Evolutionary conservation across 179 eudicot species (phyloP), one percentile per base, ranked within the genome.

Genomic region (Gypsophila paniculata): DNA sequence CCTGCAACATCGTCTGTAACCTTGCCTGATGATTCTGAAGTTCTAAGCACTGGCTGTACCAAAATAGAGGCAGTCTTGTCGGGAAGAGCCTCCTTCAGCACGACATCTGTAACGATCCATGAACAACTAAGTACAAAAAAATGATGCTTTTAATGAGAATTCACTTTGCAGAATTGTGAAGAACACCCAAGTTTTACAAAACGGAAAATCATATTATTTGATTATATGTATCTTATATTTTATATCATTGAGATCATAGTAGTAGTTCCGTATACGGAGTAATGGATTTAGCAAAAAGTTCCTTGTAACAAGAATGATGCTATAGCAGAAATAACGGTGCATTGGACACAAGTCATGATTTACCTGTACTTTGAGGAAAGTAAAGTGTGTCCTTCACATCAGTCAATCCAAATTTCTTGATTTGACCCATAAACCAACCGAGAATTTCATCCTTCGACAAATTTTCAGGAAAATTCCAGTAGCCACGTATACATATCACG

Each of bases 401-500:
- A 68, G 79, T 76, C 74, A 94, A 86, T 54, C 91, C 91, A 69
- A 60, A 75, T 74, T 61, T 79, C 75, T 80, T 76, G 26, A 85
- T 83, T 79, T 87, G 85, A 70, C 48, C 72, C 77, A 71, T 58
- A 75, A 91, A 94, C 94, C 99, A 91, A 69, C 80, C 79, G 34
- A 79, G 75, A 49, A 74, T 72, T 53, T 82, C 78, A 61, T 21
- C 83, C 78, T 84, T 85, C 14, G 87, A 80, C 75, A 85, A 36
- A 65, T 77, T 82, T 76, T 71, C 86, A 8, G 97, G 93, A 59
- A 75, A 75, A 59, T 81, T 88, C 99, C 97, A 94, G 69, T 91
- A 94, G 69, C 99, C 99, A 79, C 99, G 97, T 42, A 87, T 87
- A 73, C 96, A 91, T 10, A 88, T 61, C 60, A 85, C 83, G 80